Percentiles rank a stretch among this genome's conserved stretches.
These are phyloP conservation scores for Fusarium torulosum DNA, from an alignment of 2,329 filamentous ascomycete species.

Conservation along the genomic window DNA sequence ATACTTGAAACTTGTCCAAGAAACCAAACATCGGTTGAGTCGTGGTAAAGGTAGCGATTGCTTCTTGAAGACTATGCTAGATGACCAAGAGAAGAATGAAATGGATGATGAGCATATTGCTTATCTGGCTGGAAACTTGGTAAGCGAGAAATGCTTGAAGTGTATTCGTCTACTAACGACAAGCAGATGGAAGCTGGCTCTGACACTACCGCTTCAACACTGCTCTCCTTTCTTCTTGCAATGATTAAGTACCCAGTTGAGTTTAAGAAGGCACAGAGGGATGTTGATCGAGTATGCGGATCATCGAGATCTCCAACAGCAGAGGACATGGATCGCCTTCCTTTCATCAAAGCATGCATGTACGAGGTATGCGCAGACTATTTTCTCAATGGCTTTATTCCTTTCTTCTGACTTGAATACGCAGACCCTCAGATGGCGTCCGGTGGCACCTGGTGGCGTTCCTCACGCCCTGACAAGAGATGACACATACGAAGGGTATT, in stretches of 20 bases:
- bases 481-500: slow-evolving; percentile 62
- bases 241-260: slow-evolving; percentile 42
- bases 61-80: slow-evolving; percentile 3
- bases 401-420: no score
- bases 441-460: slow-evolving; percentile 57
- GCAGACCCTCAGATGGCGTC: slow-evolving; percentile 54
- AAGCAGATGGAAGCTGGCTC: slow-evolving; percentile 45
- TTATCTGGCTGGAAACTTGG: slow-evolving; percentile 7
- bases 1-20: slow-evolving; percentile 15
- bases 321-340: slow-evolving; percentile 41
- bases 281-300: slow-evolving; percentile 40
- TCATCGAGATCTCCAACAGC: slow-evolving; percentile 47
- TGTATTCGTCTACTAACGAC: neutral
- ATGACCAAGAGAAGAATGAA: slow-evolving; percentile 2
- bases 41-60: slow-evolving; percentile 15
- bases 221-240: slow-evolving; percentile 40
- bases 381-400: no score
- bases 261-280: slow-evolving; percentile 34
- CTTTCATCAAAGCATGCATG: slow-evolving; percentile 46
- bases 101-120: slow-evolving; percentile 16
- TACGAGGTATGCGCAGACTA: slow-evolving; percentile 24
- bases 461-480: slow-evolving; percentile 63
- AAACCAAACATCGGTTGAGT: slow-evolving; percentile 3
- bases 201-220: slow-evolving; percentile 42
- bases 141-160: neutral